Evolutionary conservation across 2,329 filamentous ascomycete genomes (phyloP), one percentile per base, ranked within the genome.

Genomic region (Knufia fluminis): DNA sequence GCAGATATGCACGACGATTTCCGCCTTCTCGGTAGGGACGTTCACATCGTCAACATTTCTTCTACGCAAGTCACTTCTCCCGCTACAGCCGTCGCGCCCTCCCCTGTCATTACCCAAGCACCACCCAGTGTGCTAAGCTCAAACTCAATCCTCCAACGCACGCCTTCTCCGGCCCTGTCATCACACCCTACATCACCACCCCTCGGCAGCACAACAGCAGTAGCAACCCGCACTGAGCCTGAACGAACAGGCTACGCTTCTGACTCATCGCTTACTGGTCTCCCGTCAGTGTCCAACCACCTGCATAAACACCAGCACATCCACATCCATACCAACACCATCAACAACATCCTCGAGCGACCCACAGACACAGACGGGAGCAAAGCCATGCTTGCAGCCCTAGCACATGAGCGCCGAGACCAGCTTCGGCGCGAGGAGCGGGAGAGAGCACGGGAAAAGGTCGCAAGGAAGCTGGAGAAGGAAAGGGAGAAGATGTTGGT

Each of bases 1-100:
- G 44, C 44, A n/a, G 44, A 46, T 22, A 46, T 46, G 44, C 44
- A 46, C 33, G 44, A 46, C 22, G 44, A 46, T 32, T 46, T 46
- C 20, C 44, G 44, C n/a, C 44, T 46, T 3, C 33, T 46, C 14
- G 44, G 23, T 8, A n/a, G 44, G n/a, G 44, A 46, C 33, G 44
- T 46, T 9, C 31, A 14, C 20, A 35, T 46, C 23, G 12, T 3
- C 31, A 38, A 28, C 3, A 23, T 28, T 6, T 9, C 22, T 4
- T n/a, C 43, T 4, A 36, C 43, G 4, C 9, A 14, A 22, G 2
- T 26, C 33, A 38, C 32, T 14, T 24, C 33, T 14, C 31, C 20
- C 7, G 17, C 12, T 8, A 3, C 16, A 28, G 17, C 26, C 3
- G 20, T n/a, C 17, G 31, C 43, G 3, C 8, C 43, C n/a, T 20